A percentile compares a stretch with the other conserved stretches of the same genome.
These are phyloP conservation scores for Setomelanomma holmii DNA, from an alignment of 2,329 filamentous ascomycete genomes.

Conservation along the genomic window DNA sequence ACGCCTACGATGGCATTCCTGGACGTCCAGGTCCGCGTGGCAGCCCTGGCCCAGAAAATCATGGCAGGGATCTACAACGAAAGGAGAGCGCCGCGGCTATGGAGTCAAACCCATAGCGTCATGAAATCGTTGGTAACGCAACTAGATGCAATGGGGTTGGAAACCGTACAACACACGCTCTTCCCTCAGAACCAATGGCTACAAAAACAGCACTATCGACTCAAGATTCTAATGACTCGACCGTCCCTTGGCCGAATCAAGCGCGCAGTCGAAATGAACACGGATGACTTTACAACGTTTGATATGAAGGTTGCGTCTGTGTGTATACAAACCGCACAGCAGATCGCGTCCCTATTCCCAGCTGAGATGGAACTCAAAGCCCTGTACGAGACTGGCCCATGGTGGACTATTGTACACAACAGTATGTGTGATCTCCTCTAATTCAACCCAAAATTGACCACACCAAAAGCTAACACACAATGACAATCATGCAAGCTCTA, in stretches of 20 bases:
- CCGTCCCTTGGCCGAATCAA: constrained; percentile 47
- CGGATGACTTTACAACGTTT: constrained; percentile 29
- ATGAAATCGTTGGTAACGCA: constrained; percentile 27
- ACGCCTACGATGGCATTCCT: constrained; percentile 3
- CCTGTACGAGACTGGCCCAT: constrained; percentile 35
- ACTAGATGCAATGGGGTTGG: constrained; percentile 8
- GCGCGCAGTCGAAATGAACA: constrained; percentile 32
- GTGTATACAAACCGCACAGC: constrained; percentile 42
- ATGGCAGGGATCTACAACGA: neutral
- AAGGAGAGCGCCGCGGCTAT: constrained; percentile 10
- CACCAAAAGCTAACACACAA: neutral
- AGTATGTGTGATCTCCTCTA: constrained; percentile 7
- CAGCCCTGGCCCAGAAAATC: constrained; percentile 9
- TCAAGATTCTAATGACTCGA: constrained; percentile 42
- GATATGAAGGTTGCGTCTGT: constrained; percentile 35
- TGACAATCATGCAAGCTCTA: constrained; percentile 43
- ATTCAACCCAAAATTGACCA: neutral
- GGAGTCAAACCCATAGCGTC: constrained; percentile 37
- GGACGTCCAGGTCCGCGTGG: constrained; percentile 9
- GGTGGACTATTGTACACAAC: constrained; percentile 47
- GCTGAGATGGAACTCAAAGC: constrained; percentile 16
- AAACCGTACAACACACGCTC: constrained; percentile 11
- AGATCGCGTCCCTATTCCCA: constrained; percentile 37
- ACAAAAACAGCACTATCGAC: constrained; percentile 38
- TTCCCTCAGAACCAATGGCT: constrained; percentile 1